Conservation (phyloP, 2,329 filamentous ascomycete species). For the Penicillium sp. region DNA sequence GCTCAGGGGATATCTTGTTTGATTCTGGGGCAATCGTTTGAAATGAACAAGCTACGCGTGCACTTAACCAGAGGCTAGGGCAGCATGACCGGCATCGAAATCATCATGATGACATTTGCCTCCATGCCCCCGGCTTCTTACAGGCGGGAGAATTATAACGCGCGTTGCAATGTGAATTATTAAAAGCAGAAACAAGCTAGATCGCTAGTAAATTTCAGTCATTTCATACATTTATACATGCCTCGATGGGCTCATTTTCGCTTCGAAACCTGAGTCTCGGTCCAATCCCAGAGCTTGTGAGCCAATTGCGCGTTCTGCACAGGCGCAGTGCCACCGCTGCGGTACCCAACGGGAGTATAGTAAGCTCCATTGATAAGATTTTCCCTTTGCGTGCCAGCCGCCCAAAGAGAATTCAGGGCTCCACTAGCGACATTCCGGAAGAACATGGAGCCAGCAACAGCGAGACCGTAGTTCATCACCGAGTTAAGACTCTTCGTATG, state of each 20-base stretch:
- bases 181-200: not conserved
- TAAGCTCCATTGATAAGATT: slow-evolving; percentile 42
- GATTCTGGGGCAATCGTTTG: not conserved
- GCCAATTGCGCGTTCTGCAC: slow-evolving; percentile 36
- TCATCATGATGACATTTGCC: slow-evolving; percentile 25
- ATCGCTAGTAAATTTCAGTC: not conserved
- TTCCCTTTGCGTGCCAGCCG: slow-evolving; percentile 35
- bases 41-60: not conserved
- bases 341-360: slow-evolving; percentile 43
- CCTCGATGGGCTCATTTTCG: not conserved
- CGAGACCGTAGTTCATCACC: slow-evolving; percentile 25
- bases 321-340: slow-evolving; percentile 31
- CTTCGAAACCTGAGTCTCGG: slow-evolving; percentile 37
- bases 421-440: slow-evolving; percentile 38
- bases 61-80: not conserved
- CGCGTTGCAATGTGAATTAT: not conserved
- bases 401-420: slow-evolving; percentile 45
- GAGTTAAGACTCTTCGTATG: slow-evolving; percentile 29
- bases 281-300: slow-evolving; percentile 47
- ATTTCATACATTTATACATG: not conserved
- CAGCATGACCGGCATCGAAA: slow-evolving; percentile 10
- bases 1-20: not conserved
- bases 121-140: not conserved
- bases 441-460: slow-evolving; percentile 22
- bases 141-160: not conserved